phyloP scores from a whole-genome alignment of 2,329 filamentous ascomycete genomes.

The Hypocreales sp. region DNA sequence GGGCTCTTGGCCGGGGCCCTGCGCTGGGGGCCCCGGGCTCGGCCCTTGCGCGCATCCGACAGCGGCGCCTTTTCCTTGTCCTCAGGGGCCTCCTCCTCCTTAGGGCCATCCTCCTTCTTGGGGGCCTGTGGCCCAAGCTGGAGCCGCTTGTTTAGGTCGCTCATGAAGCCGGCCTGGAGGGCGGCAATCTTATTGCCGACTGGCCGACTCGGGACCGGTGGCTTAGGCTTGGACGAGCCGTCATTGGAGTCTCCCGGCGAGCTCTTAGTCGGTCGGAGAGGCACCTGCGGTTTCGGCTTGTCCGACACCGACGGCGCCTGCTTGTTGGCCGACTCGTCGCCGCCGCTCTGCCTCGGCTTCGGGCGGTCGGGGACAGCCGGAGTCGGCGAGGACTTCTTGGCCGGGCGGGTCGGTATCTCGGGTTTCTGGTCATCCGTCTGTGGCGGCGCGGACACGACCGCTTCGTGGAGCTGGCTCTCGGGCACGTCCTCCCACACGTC shows the following conservation, averaged over 20 bases:
- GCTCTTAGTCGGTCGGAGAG: slow-evolving; percentile 44
- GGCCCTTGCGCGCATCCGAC: slow-evolving; percentile 74
- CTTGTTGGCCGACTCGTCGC: slow-evolving; percentile 18
- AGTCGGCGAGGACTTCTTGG: slow-evolving; percentile 23
- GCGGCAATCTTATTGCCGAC: slow-evolving; percentile 77
- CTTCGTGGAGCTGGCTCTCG: slow-evolving; percentile 65
- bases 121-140: slow-evolving; percentile 69
- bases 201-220: slow-evolving; percentile 60
- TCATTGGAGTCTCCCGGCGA: slow-evolving; percentile 23
- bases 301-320: slow-evolving; percentile 29
- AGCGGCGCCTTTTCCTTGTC: slow-evolving; percentile 65
- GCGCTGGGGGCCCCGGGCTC: slow-evolving; percentile 75
- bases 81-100: slow-evolving; percentile 37
- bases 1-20: slow-evolving; percentile 45
- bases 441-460: slow-evolving; percentile 41
- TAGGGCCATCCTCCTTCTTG: slow-evolving; percentile 54
- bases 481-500: slow-evolving; percentile 94
- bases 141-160: slow-evolving; percentile 78
- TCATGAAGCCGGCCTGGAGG: slow-evolving; percentile 82
- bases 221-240: slow-evolving; percentile 55
- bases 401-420: slow-evolving; percentile 10
- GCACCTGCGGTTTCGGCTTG: slow-evolving; percentile 43
- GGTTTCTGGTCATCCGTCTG: slow-evolving; percentile 13
- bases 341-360: slow-evolving; percentile 29
- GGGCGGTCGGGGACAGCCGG: slow-evolving; percentile 35